These are phyloP conservation scores for Chlorella vulgaris DNA, from an alignment of 139 green algal genomes.

Conservation along the genomic window DNA sequence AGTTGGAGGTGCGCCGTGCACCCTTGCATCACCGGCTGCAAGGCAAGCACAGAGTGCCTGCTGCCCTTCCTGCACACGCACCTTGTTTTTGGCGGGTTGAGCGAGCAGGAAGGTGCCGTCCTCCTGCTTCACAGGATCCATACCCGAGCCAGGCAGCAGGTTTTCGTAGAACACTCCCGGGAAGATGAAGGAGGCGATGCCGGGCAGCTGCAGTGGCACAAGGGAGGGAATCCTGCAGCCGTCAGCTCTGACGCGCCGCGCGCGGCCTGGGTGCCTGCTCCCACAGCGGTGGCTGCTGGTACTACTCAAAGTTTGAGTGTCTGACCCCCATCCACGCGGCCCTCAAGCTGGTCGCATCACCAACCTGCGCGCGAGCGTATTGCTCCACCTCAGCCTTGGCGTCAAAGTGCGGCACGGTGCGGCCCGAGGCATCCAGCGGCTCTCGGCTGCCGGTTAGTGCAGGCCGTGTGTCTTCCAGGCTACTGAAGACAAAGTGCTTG, in stretches of 20 bases:
- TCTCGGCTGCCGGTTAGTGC: neutral
- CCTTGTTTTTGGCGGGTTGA: slow-evolving; percentile 9
- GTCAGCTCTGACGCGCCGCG: neutral
- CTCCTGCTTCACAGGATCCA: slow-evolving; percentile 26
- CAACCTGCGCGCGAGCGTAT: slow-evolving; percentile 30
- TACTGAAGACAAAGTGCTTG: slow-evolving; percentile 40
- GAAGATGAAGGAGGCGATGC: neutral
- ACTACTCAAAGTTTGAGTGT: neutral
- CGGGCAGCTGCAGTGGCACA: neutral
- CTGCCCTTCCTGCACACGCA: no score
- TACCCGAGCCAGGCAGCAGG: slow-evolving; percentile 31
- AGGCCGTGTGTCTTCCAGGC: slow-evolving; percentile 31
- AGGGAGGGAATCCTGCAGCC: no score
- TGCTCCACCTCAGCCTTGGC: slow-evolving; percentile 35
- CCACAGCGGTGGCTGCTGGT: no score
- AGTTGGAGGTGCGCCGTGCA: no score
- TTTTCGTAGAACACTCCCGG: slow-evolving; percentile 32
- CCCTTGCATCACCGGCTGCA: neutral
- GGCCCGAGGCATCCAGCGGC: slow-evolving; percentile 5
- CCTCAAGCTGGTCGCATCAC: no score
- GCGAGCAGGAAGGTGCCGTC: slow-evolving; percentile 23
- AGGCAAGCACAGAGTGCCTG: neutral
- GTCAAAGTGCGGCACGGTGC: slow-evolving; percentile 45
- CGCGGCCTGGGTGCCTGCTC: neutral
- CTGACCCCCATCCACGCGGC: no score